A percentile compares a stretch with the other conserved stretches of the same genome.
Conservation (phyloP, 2,329 filamentous ascomycete genomes). For the Ilyonectria robusta region DNA sequence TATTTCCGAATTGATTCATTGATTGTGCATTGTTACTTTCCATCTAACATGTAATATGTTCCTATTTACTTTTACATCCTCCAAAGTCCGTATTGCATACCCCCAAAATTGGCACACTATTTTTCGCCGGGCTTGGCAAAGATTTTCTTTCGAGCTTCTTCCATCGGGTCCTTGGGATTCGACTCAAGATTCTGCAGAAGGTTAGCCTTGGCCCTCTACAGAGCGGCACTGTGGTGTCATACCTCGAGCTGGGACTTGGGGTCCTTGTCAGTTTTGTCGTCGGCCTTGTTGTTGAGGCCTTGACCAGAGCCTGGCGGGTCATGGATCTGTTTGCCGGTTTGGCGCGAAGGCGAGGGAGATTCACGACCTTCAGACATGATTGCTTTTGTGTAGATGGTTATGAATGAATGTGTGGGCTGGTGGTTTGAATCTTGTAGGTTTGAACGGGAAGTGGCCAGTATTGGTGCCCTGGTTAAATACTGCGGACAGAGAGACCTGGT, state of each 20-base stretch:
- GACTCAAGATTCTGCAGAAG: conserved; percentile 64
- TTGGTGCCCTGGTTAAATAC: conserved; percentile 13
- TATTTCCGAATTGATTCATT: conserved; percentile 33
- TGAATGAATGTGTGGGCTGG: background rate
- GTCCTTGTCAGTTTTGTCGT: conserved; percentile 52
- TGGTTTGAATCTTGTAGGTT: background rate
- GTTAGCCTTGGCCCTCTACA: conserved; percentile 11
- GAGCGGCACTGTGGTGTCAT: conserved; percentile 29
- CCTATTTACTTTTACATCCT: background rate
- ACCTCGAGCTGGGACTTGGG: conserved; percentile 67
- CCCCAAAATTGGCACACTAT: conserved; percentile 18
- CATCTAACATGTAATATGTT: background rate
- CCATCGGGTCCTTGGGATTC: conserved; percentile 77
- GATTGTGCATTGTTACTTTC: conserved; percentile 19
- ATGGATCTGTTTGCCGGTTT: conserved; percentile 75
- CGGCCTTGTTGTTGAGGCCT: conserved; percentile 64
- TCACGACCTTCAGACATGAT: conserved; percentile 83
- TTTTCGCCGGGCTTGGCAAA: conserved; percentile 64
- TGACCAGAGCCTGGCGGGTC: conserved; percentile 71
- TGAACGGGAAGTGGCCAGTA: background rate
- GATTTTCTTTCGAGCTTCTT: conserved; percentile 72
- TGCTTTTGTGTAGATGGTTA: conserved; percentile 41
- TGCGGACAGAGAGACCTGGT: background rate
- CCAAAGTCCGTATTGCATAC: background rate
- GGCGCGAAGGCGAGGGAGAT: conserved; percentile 81